These are phyloP conservation scores for Ogataea methanolica DNA, from an alignment of 805 yeast genomes.

Conservation along the genomic window DNA sequence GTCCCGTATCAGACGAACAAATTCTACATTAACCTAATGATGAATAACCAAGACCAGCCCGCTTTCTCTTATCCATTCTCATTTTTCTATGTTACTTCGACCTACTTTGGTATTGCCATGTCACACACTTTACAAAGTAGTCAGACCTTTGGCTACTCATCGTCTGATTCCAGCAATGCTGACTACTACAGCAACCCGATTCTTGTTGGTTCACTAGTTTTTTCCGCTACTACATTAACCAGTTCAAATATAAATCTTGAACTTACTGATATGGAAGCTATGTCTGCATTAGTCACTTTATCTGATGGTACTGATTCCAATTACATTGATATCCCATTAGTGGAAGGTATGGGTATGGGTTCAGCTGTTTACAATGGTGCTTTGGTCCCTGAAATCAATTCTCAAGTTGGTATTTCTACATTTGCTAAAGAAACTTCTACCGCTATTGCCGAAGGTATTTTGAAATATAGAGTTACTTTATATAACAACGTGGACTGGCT, in stretches of 20 bases:
- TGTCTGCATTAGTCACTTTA: conserved; percentile 46
- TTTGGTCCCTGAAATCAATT: conserved; percentile 40
- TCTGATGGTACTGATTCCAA: conserved; percentile 29
- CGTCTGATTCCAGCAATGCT: conserved; percentile 41
- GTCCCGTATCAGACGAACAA: conserved; percentile 67
- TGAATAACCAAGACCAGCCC: conserved; percentile 49
- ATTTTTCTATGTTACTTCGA: conserved; percentile 39
- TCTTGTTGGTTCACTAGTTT: conserved; percentile 48
- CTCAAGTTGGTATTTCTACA: conserved; percentile 41
- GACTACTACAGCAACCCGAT: conserved; percentile 54
- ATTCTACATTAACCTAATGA: conserved; percentile 62
- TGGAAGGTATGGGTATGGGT: conserved; percentile 57
- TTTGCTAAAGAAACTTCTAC: conserved; percentile 33
- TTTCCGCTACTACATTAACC: conserved; percentile 49
- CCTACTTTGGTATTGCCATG: conserved; percentile 55
- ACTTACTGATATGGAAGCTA: conserved; percentile 42
- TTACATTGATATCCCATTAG: conserved; percentile 44
- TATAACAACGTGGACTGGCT: conserved; percentile 44
- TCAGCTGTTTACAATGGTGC: conserved; percentile 47
- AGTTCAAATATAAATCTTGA: conserved; percentile 34
- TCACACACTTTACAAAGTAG: conserved; percentile 42
- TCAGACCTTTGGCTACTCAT: conserved; percentile 41
- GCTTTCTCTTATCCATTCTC: conserved; percentile 67
- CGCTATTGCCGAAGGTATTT: conserved; percentile 24
- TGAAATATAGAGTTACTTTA: conserved; percentile 37